Base-by-base conservation (phyloP, 1,284 basidiomycete genomes). In the Porogramme epimiltina region DNA sequence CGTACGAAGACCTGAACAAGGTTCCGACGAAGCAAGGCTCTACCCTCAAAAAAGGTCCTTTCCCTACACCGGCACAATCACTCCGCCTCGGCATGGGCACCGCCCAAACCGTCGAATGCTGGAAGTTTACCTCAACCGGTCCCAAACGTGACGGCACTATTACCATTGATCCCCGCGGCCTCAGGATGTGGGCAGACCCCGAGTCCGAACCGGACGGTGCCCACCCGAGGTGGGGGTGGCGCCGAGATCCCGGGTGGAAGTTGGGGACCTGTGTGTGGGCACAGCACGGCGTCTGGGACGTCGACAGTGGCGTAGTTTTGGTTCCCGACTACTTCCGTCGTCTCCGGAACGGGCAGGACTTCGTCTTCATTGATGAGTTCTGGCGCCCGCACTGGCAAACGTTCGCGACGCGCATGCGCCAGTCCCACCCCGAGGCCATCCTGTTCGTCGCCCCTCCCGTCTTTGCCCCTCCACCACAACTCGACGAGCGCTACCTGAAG, bases 361-460 rank as follows among this genome's bases (percentile, higher is more conserved):
- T 85, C 39, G 78, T 85, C 42, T 97, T 94, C 64, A 82, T 92
- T 39, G 68, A 76, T 6, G 91, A 95, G 63, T 96, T 90, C 67
- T 96, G 93, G 88, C 76, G 84, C 4, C 80, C 88, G 0, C 91
- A 95, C 66, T 91, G 86, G 74, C 69, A 81, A 23, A 68, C 71
- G 3, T 98, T 87, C 61, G 75, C 83, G 2, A 62, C 68, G 1
- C 78, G 84, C 15, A 84, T 98, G 41, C 83, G 95, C 1, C 59
- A 68, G 1, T 72, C 84, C 2, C 95, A 98, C 64, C 87, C 87
- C 0, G 88, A 92, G 59, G 85, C 93, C 1, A 95, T 99, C 61
- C 78, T 89, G 50, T 98, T 98, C 68, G 78, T 98, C 37, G 92
- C 97, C 61, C 91, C 94, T 0, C 92, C 95, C 2, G 95, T 99